Percentiles rank a stretch among this genome's conserved stretches.
Evolutionary conservation across 352 stramenopile genomes (phyloP).

Genomic region (Globisporangium mamillatum): DNA sequence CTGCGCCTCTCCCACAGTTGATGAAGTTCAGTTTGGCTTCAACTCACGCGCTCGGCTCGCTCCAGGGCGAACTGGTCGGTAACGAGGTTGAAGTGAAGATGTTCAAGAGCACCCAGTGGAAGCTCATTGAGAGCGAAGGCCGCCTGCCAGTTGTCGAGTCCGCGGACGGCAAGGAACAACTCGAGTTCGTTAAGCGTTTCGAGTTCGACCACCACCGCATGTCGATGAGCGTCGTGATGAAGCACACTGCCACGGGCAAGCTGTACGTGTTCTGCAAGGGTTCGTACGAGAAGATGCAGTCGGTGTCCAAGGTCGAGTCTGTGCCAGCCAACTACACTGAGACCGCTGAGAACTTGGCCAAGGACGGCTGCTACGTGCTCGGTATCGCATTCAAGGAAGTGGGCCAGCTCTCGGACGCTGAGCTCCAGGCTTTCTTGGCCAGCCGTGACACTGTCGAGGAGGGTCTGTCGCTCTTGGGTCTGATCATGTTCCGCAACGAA

Average conservation of each 20-base stretch:
- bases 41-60: slow-evolving; percentile 77
- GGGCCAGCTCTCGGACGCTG: slow-evolving; percentile 25
- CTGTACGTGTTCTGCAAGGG: slow-evolving; percentile 88
- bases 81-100: slow-evolving; percentile 89
- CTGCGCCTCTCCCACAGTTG: slow-evolving; percentile 26
- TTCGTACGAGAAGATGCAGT: slow-evolving; percentile 84
- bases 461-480: slow-evolving; percentile 66
- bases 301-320: slow-evolving; percentile 42
- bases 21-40: slow-evolving; percentile 74
- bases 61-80: slow-evolving; percentile 74
- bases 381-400: slow-evolving; percentile 74
- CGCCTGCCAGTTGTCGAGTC: slow-evolving; percentile 44
- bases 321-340: slow-evolving; percentile 73
- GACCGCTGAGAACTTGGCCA: slow-evolving; percentile 54
- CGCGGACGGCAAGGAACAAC: slow-evolving; percentile 31
- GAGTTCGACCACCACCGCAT: slow-evolving; percentile 91
- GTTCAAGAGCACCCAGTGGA: slow-evolving; percentile 76
- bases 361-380: slow-evolving; percentile 88
- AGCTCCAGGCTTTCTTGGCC: slow-evolving; percentile 41
- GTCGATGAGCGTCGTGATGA: slow-evolving; percentile 90
- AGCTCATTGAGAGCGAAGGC: slow-evolving; percentile 51
- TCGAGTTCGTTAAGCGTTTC: slow-evolving; percentile 88
- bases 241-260: slow-evolving; percentile 47
- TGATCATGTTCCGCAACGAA: slow-evolving; percentile 90
- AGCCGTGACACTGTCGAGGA: slow-evolving; percentile 77